Percentiles rank a stretch among this genome's conserved stretches.
These are phyloP conservation scores for Colletotrichum limetticola DNA, from an alignment of 2,329 filamentous ascomycete genomes.

Conservation along the genomic window DNA sequence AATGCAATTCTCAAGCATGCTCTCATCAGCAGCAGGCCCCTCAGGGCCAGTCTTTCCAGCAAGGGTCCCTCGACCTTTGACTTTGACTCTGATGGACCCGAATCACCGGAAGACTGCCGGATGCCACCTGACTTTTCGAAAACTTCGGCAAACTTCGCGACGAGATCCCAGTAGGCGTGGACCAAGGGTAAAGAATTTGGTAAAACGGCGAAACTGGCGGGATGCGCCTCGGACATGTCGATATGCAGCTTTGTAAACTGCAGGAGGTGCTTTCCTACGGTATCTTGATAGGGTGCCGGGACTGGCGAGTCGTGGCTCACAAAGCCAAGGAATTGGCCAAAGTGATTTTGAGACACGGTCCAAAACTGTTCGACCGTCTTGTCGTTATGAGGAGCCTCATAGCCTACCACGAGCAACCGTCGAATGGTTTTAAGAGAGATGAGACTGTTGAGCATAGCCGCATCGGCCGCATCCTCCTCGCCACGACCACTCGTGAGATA, in stretches of 20 bases:
- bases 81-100: constrained; percentile 49
- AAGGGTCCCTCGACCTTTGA: constrained; percentile 70
- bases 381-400: constrained; percentile 84
- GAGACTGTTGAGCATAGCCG: constrained; percentile 81
- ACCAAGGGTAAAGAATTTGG: constrained; percentile 83
- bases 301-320: constrained; percentile 66
- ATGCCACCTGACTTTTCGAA: constrained; percentile 73
- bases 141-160: constrained; percentile 79
- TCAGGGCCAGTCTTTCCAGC: constrained; percentile 82
- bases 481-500: constrained; percentile 68
- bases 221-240: constrained; percentile 82
- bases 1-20: constrained; percentile 89
- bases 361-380: constrained; percentile 83
- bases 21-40: constrained; percentile 83
- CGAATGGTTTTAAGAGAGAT: constrained; percentile 83
- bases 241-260: constrained; percentile 94
- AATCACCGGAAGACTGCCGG: constrained; percentile 53
- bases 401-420: constrained; percentile 82
- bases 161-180: constrained; percentile 85
- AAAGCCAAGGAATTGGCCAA: constrained; percentile 78
- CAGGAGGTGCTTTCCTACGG: constrained; percentile 86
- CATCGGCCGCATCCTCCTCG: constrained; percentile 67
- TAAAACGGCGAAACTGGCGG: constrained; percentile 84
- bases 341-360: constrained; percentile 80
- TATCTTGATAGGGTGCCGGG: constrained; percentile 63